Conservation (phyloP, 1,284 basidiomycete species). For the Cronartium ribicola region DNA sequence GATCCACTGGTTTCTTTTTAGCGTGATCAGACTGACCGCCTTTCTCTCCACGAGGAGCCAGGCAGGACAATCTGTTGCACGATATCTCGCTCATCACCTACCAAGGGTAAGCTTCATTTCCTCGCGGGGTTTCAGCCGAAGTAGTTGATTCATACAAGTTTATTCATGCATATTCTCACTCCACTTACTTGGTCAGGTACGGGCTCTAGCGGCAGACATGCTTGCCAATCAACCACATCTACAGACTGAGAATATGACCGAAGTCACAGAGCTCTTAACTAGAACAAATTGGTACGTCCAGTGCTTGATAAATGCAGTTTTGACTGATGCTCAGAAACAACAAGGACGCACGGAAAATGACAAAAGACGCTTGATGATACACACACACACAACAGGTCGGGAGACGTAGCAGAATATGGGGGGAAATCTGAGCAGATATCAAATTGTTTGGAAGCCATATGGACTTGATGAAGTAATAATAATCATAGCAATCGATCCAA, state of each 20-base stretch:
- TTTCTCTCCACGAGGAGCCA: constrained; percentile 18
- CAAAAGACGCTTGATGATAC: too few species aligned
- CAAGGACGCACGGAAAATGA: too few species aligned
- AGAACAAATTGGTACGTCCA: constrained; percentile 29
- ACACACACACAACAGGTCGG: neutral
- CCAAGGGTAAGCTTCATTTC: constrained; percentile 18
- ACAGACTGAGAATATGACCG: constrained; percentile 22
- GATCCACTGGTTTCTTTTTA: neutral
- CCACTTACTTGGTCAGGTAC: constrained; percentile 7
- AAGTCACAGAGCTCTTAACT: constrained; percentile 15
- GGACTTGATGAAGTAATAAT: too few species aligned
- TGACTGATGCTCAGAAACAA: too few species aligned
- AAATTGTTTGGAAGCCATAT: neutral
- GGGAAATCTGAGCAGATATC: constrained; percentile 3
- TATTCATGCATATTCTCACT: neutral
- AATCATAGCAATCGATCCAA: too few species aligned
- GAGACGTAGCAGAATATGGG: neutral
- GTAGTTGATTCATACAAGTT: neutral
- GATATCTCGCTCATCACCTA: constrained; percentile 18
- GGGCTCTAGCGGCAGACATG: constrained; percentile 26
- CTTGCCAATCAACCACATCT: constrained; percentile 27
- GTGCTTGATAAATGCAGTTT: too few species aligned
- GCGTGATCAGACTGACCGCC: constrained; percentile 17
- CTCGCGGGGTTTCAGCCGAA: too few species aligned
- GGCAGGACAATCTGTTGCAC: constrained; percentile 2